Evolutionary conservation across 2,329 filamentous ascomycete species (phyloP).

Genomic region (Beauveria rudraprayagi): DNA sequence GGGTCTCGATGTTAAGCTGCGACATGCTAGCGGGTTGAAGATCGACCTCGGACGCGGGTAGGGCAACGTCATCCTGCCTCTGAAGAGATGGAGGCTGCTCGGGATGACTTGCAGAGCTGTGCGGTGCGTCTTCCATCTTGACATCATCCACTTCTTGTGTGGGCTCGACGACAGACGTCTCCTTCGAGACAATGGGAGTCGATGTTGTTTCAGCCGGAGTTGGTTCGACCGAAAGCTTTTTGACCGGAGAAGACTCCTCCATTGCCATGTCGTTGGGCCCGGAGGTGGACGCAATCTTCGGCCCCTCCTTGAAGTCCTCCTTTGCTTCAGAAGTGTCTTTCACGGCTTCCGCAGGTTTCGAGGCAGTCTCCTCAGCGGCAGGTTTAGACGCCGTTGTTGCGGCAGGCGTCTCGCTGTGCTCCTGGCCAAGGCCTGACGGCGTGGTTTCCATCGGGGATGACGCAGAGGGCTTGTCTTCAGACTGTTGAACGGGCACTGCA

Average conservation of each 20-base stretch:
- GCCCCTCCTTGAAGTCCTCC: not conserved
- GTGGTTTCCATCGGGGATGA: not conserved
- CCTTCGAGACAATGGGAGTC: not conserved
- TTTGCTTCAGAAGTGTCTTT: not conserved
- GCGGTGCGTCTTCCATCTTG: conserved; percentile 12
- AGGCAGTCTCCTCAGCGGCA: not conserved
- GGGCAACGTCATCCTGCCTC: conserved; percentile 12
- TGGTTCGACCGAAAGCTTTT: not conserved
- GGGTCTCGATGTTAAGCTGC: conserved; percentile 31
- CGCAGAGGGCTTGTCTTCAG: not conserved
- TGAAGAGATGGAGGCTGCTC: not conserved
- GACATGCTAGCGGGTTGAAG: conserved; percentile 30
- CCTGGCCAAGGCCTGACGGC: not conserved
- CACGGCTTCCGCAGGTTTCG: not conserved
- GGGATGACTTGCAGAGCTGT: not conserved
- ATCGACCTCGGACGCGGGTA: conserved; percentile 26
- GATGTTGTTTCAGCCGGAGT: not conserved
- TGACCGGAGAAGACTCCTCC: not conserved
- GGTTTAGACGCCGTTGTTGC: not conserved
- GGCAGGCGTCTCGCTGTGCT: not conserved
- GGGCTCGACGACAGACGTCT: not conserved
- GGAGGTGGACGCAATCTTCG: not conserved
- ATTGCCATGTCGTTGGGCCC: not conserved
- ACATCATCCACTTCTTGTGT: not conserved
- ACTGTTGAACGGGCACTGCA: not conserved